Evolutionary conservation across 2,329 filamentous ascomycete species (phyloP).

Genomic region (Pezicula rhizophila): DNA sequence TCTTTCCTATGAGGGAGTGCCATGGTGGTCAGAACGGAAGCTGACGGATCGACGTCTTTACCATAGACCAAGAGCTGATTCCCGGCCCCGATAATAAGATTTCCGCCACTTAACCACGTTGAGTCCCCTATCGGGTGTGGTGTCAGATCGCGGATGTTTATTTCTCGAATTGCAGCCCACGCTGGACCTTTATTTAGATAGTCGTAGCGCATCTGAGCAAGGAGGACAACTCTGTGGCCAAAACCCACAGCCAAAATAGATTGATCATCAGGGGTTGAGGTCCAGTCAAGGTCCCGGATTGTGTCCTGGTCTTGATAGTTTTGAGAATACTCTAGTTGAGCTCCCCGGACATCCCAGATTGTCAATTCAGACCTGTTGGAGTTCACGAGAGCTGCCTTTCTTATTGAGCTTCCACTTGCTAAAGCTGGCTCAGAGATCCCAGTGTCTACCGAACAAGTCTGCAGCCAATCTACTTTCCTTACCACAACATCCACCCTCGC

Average conservation of each 20-base stretch:
- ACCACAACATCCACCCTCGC: slow-evolving; percentile 60
- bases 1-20: slow-evolving; percentile 18
- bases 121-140: slow-evolving; percentile 90
- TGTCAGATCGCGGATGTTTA: slow-evolving; percentile 73
- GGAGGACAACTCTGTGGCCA: slow-evolving; percentile 73
- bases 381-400: slow-evolving; percentile 81
- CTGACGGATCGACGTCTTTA: slow-evolving; percentile 59
- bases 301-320: slow-evolving; percentile 66
- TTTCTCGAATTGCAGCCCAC: slow-evolving; percentile 80
- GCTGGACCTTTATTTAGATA: slow-evolving; percentile 85
- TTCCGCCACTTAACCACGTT: slow-evolving; percentile 80
- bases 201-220: slow-evolving; percentile 85
- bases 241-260: slow-evolving; percentile 91
- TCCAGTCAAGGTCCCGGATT: slow-evolving; percentile 89
- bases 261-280: slow-evolving; percentile 81
- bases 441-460: slow-evolving; percentile 77
- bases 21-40: slow-evolving; percentile 19
- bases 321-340: slow-evolving; percentile 75
- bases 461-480: slow-evolving; percentile 70
- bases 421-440: slow-evolving; percentile 66
- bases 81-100: slow-evolving; percentile 80
- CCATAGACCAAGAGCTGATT: slow-evolving; percentile 87
- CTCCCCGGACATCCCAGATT: slow-evolving; percentile 84
- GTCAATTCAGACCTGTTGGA: slow-evolving; percentile 66
- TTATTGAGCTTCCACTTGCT: slow-evolving; percentile 78